Evolutionary conservation across 73 alveolate genomes (phyloP).

Genomic region (Tetrahymena malaccensis): DNA sequence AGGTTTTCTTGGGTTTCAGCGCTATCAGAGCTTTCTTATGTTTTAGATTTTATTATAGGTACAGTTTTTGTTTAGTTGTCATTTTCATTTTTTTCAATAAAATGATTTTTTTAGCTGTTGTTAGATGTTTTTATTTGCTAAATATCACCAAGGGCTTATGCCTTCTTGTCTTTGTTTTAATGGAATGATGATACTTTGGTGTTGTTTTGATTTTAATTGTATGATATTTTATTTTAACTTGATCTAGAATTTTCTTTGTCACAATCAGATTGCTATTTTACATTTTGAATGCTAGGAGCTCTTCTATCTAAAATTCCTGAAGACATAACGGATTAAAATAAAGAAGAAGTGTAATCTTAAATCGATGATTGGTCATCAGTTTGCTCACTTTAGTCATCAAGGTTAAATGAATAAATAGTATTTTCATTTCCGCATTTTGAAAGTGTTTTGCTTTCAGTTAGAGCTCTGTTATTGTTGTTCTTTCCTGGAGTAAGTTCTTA

Average conservation of each 20-base stretch:
- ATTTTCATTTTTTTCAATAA: background rate
- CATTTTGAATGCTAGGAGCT: background rate
- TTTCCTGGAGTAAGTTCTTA: background rate
- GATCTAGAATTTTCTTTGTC: background rate
- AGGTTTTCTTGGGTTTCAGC: background rate
- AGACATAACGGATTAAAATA: background rate
- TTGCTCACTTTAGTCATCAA: background rate
- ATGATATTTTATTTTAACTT: background rate
- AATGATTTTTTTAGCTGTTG: background rate
- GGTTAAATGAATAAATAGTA: background rate
- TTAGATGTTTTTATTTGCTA: background rate
- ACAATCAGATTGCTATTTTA: background rate
- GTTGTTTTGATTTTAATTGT: background rate
- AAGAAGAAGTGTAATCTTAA: background rate
- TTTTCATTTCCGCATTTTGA: background rate
- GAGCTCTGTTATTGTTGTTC: background rate
- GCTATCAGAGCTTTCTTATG: background rate
- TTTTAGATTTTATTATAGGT: background rate
- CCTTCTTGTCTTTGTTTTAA: background rate
- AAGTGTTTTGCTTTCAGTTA: background rate
- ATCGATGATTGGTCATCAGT: background rate
- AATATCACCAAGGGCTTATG: background rate
- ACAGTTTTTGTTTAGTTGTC: background rate
- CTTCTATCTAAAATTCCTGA: background rate
- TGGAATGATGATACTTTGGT: background rate